phyloP scores from a whole-genome alignment of 2,329 filamentous ascomycete genomes.

The Celoporthe dispersa region DNA sequence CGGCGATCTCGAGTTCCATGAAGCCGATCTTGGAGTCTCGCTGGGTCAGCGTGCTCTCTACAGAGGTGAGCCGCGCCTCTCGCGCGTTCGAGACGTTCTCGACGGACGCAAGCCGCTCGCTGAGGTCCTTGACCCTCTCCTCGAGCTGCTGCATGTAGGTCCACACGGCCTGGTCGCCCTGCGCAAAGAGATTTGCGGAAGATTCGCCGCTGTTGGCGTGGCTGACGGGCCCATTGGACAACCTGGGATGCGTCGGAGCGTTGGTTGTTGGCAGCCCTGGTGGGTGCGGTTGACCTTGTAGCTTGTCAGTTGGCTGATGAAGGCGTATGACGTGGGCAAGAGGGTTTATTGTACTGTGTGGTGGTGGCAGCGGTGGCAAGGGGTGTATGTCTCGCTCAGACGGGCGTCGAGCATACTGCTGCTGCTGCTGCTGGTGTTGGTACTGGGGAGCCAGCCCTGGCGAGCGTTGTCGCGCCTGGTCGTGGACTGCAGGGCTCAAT shows the following conservation, averaged over 20 bases:
- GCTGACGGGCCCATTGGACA: conserved; percentile 52
- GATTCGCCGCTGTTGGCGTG: conserved; percentile 55
- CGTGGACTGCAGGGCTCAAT: conserved; percentile 68
- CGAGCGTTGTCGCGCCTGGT: conserved; percentile 61
- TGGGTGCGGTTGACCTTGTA: conserved; percentile 18
- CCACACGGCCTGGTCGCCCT: conserved; percentile 68
- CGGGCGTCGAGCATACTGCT: conserved; percentile 62
- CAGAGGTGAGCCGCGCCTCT: conserved; percentile 16
- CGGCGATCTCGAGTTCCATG: conserved; percentile 16
- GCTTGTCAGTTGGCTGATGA: conserved; percentile 18
- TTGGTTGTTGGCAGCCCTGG: conserved; percentile 14
- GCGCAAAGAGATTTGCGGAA: conserved; percentile 69
- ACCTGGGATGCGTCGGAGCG: conserved; percentile 37
- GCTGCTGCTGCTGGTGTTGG: conserved; percentile 64
- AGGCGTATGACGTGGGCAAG: conserved; percentile 47
- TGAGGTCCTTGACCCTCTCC: conserved; percentile 54
- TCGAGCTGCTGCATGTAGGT: conserved; percentile 74
- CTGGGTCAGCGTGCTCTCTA: conserved; percentile 17
- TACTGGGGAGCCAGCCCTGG: conserved; percentile 69
- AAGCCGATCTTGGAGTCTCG: conserved; percentile 19
- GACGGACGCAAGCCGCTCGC: conserved; percentile 44
- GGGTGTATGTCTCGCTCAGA: conserved; percentile 62
- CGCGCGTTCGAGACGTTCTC: conserved; percentile 20
- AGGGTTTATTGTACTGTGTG: conserved; percentile 43
- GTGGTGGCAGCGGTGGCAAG: conserved; percentile 44